phyloP scores from a whole-genome alignment of 1,139 yeast species.

The Spathaspora sp. region DNA sequence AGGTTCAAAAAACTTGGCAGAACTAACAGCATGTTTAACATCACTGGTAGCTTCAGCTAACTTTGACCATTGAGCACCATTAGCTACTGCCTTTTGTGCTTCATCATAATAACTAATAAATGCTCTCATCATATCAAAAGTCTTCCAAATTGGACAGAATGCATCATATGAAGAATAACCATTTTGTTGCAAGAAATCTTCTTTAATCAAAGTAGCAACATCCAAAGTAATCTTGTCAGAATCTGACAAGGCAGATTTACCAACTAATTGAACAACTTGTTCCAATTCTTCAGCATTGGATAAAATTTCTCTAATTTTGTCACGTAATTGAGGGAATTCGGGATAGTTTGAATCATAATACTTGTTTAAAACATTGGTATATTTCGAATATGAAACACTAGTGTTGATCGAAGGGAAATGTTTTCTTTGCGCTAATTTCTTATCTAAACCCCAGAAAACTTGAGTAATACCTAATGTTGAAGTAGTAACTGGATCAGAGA shows the following conservation, averaged over 20 bases:
- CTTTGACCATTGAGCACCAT: conserved; percentile 94
- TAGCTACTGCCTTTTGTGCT: conserved; percentile 94
- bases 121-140: conserved; percentile 96
- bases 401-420: conserved; percentile 99
- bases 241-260: conserved; percentile 96
- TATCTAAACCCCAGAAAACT: conserved; percentile 99
- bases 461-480: conserved; percentile 98
- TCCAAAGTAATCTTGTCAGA: conserved; percentile 95
- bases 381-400: conserved; percentile 92
- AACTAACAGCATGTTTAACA: conserved; percentile 89
- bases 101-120: conserved; percentile 90
- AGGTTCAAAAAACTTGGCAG: conserved; percentile 96
- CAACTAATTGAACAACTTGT: conserved; percentile 98
- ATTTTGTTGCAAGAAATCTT: conserved; percentile 97
- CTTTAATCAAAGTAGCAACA: conserved; percentile 87
- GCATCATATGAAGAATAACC: conserved; percentile 98
- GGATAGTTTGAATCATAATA: conserved; percentile 86
- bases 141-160: conserved; percentile 99
- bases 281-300: conserved; percentile 97
- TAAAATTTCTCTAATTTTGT: conserved; percentile 87
- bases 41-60: conserved; percentile 85
- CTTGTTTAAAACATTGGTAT: conserved; percentile 81
- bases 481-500: conserved; percentile 99
- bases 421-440: conserved; percentile 98
- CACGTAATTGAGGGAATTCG: conserved; percentile 87